These are phyloP conservation scores for Dactylellina parvicollis DNA, from an alignment of 2,329 filamentous ascomycete species.

Conservation along the genomic window DNA sequence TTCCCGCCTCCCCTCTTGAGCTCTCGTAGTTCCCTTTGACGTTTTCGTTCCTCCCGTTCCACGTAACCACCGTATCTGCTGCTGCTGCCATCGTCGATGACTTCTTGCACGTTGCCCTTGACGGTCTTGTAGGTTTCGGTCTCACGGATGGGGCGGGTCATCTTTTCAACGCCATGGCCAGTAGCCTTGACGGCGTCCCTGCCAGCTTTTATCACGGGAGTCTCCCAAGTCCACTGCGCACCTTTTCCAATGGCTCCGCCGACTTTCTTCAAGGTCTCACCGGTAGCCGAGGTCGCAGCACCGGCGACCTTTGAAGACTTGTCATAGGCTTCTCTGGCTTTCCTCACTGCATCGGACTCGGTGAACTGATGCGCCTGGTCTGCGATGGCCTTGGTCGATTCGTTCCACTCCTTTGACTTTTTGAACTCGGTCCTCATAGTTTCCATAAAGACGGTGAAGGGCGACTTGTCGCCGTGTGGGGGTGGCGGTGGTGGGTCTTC, in stretches of 20 bases:
- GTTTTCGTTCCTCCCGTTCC: conserved; percentile 92
- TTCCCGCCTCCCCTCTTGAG: conserved; percentile 67
- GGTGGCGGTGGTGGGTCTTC: conserved; percentile 80
- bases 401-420: conserved; percentile 98
- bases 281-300: conserved; percentile 80
- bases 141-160: conserved; percentile 90
- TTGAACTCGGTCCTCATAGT: conserved; percentile 95
- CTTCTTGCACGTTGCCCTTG: conserved; percentile 79
- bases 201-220: conserved; percentile 87
- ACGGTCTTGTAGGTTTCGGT: conserved; percentile 87
- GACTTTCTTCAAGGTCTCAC: conserved; percentile 83
- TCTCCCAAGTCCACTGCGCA: conserved; percentile 97
- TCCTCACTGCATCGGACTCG: conserved; percentile 89
- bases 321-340: conserved; percentile 85
- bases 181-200: conserved; percentile 86
- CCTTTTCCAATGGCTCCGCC: conserved; percentile 88
- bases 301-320: conserved; percentile 74
- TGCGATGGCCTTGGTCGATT: conserved; percentile 93
- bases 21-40: conserved; percentile 78
- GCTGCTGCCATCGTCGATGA: conserved; percentile 96
- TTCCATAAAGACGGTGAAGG: conserved; percentile 98
- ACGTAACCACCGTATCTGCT: conserved; percentile 96
- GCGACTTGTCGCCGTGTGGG: conserved; percentile 97
- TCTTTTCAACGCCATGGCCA: conserved; percentile 87
- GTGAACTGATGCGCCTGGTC: conserved; percentile 89